Conservation (phyloP, 2,329 filamentous ascomycete species). For the Orbilia javanica region DNA sequence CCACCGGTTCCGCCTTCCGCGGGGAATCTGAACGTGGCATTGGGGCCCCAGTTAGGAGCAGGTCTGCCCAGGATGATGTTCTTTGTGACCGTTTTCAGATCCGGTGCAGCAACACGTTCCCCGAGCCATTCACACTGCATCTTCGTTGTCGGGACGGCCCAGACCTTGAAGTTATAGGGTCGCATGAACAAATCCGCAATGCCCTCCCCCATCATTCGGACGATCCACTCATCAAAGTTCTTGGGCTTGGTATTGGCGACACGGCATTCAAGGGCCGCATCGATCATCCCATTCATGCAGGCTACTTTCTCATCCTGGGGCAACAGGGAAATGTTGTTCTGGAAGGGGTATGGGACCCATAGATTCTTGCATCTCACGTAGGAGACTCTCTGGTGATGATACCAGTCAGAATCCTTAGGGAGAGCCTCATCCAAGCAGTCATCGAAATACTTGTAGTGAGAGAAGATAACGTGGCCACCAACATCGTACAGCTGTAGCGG, state of each 20-base stretch:
- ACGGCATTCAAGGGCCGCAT: constrained; percentile 87
- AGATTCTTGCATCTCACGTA: constrained; percentile 96
- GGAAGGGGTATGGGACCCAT: constrained; percentile 99
- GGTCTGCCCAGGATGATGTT: constrained; percentile 97
- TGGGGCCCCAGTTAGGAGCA: constrained; percentile 97
- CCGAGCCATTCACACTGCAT: constrained; percentile 99
- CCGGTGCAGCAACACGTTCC: constrained; percentile 96
- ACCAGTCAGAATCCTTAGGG: constrained; percentile 95
- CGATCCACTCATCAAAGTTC: constrained; percentile 98
- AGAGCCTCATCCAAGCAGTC: constrained; percentile 98
- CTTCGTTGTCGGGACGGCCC: constrained; percentile 98
- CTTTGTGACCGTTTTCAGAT: constrained; percentile 91
- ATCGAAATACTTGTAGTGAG: constrained; percentile 99
- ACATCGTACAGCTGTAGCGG: constrained; percentile 89
- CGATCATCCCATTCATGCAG: constrained; percentile 95
- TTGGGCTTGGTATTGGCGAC: constrained; percentile 91
- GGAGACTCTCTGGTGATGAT: constrained; percentile 96
- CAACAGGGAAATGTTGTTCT: constrained; percentile 99
- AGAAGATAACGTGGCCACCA: constrained; percentile 98
- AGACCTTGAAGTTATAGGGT: constrained; percentile 99
- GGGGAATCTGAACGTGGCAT: constrained; percentile 98
- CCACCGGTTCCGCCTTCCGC: constrained; percentile 94
- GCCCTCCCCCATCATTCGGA: constrained; percentile 88
- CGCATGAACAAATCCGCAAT: constrained; percentile 98
- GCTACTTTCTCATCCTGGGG: constrained; percentile 96